Evolutionary conservation across 495 filamentous ascomycete genomes (phyloP).

Genomic region (Gamarada debralockiae): DNA sequence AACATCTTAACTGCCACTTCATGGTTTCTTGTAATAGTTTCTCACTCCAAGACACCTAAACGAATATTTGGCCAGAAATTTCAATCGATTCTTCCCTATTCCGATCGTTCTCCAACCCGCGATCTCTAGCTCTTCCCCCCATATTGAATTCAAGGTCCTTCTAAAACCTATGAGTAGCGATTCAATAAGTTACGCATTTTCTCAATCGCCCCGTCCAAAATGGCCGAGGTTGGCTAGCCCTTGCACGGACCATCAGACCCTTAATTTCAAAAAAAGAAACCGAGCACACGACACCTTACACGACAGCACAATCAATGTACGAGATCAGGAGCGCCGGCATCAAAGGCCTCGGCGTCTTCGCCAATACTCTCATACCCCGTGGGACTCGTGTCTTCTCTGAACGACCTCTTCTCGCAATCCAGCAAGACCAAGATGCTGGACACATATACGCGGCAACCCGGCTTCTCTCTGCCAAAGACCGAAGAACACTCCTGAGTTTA

Average conservation of each 20-base stretch:
- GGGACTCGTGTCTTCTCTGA: constrained; percentile 19
- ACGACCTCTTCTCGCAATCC: constrained; percentile 13
- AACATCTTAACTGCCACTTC: too few relatives aligned
- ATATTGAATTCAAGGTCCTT: too few relatives aligned
- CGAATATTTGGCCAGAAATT: too few relatives aligned
- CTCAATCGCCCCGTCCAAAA: too few relatives aligned
- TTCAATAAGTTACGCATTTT: too few relatives aligned
- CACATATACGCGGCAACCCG: constrained; percentile 8
- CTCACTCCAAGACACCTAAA: too few relatives aligned
- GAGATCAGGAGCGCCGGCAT: not conserved
- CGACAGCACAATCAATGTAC: constrained; percentile 1
- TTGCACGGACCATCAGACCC: not conserved
- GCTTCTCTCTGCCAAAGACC: constrained; percentile 1
- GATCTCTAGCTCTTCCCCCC: too few relatives aligned
- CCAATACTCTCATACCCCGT: constrained; percentile 3
- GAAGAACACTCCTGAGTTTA: not conserved
- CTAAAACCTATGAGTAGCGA: too few relatives aligned
- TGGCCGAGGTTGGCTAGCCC: not conserved
- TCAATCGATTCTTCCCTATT: too few relatives aligned
- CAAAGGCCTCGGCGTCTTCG: constrained; percentile 16
- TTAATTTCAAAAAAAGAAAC: constrained; percentile 1
- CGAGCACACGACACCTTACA: constrained; percentile 1
- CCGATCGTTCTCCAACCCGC: too few relatives aligned
- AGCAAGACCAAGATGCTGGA: not conserved
- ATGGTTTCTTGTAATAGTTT: too few relatives aligned